These are phyloP conservation scores for Eragrostis nindensis DNA, from an alignment of 176 grass and related monocot species.

Conservation along the genomic window DNA sequence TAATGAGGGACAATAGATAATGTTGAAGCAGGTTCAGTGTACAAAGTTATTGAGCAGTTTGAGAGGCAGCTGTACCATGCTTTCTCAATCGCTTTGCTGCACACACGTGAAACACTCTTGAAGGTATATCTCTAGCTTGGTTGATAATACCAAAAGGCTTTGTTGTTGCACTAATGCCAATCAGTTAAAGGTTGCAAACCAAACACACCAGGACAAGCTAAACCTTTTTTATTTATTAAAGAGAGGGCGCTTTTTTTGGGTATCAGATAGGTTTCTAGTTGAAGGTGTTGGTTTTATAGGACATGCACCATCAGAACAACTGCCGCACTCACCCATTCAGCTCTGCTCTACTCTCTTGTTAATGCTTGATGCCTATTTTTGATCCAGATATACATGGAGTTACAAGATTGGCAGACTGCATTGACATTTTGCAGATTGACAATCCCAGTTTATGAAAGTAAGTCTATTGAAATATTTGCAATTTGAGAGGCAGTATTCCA, in stretches of 20 bases:
- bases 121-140: constrained; percentile 65
- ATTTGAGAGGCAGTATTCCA: constrained; percentile 17
- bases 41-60: constrained; percentile 67
- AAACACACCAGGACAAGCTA: not conserved
- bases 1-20: constrained; percentile 61
- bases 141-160: not conserved
- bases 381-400: constrained; percentile 78
- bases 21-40: constrained; percentile 64
- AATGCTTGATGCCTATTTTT: constrained; percentile 32
- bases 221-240: no score
- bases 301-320: not conserved
- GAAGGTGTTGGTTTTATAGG: not conserved
- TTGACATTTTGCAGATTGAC: constrained; percentile 83
- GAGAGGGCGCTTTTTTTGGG: no score
- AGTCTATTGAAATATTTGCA: constrained; percentile 23
- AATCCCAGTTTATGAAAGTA: constrained; percentile 91
- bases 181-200: not conserved
- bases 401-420: constrained; percentile 77
- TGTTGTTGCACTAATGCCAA: not conserved
- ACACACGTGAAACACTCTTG: constrained; percentile 76
- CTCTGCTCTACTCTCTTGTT: not conserved
- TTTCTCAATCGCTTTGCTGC: constrained; percentile 73
- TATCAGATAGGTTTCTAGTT: not conserved
- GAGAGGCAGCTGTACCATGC: constrained; percentile 65
- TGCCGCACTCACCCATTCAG: not conserved